Base-by-base conservation (phyloP, 345 rosid genomes). In the Mercurialis annua region DNA sequence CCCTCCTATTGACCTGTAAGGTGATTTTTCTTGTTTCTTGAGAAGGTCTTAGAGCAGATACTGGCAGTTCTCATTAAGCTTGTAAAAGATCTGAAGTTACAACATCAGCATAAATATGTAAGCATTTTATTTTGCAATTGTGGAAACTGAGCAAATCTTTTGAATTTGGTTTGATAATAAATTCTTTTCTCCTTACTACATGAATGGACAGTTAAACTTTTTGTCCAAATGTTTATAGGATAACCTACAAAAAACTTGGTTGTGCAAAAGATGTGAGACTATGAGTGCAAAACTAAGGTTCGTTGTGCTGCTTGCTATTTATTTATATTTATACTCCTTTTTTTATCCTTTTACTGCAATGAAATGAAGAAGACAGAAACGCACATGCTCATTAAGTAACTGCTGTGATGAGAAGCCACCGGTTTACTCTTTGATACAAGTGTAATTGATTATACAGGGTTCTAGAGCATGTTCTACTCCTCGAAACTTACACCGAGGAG, bases 231-330 rank as follows among this genome's bases (percentile, higher is more conserved):
- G 18, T 27, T 66, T 66, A 34, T 68, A 92, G 98, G 96, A 94
- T 84, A 93, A 94, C 58, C 81, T 89, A 69, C 98, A 94, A 66
- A 89, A 91, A 76, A 89, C 90, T 34, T 94, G 96, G 99, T 76
- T 92, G 53, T 88, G 92, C 81, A 91, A 94, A 78, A 85, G 92
- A 72, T 94, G 99, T 71, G 98, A 88, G 83, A 94, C 98, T 66
- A 91, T 94, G 99, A 85, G 80, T 52, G 99, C 97, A 56, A 94
- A 94, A 78, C 51, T 91, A 73, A 89, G 99, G 99, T 94, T 67
- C 52, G 87, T 71, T 21, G 38, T 47, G 63, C 64, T 71, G 26
- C 59, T 53, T 55, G 14, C 58, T 55, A 16, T 29, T 10, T 51
- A 20, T 18, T 10, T 57, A 16, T 18, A 42, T 60, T 15, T n/a